Conservation (phyloP, 371 early-diverging fungal species). For the Apophysomyces variabilis region DNA sequence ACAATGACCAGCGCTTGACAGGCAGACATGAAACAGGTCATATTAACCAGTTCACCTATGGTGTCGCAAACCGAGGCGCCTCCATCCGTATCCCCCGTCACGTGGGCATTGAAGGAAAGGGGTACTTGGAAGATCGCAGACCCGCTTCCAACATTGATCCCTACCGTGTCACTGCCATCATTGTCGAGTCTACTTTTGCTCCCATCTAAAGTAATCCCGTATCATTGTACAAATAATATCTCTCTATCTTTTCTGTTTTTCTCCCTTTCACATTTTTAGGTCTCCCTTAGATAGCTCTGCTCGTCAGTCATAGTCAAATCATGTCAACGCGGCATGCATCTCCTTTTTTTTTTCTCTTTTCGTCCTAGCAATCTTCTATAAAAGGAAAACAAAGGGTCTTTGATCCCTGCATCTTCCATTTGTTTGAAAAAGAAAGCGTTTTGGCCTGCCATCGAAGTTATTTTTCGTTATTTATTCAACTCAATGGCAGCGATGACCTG, state of each 20-base stretch:
- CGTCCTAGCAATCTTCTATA: too few relatives aligned
- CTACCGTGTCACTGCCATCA: constrained; percentile 63
- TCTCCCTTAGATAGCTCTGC: not conserved
- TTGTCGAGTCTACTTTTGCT: constrained; percentile 55
- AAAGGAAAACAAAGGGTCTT: too few relatives aligned
- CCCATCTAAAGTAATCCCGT: constrained; percentile 5
- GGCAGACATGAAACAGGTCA: constrained; percentile 66
- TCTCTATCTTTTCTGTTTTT: not conserved
- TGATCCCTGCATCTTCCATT: too few relatives aligned
- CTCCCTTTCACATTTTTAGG: not conserved
- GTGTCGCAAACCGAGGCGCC: constrained; percentile 70
- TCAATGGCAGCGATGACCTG: not conserved
- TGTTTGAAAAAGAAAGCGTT: too few relatives aligned
- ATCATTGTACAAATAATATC: not conserved
- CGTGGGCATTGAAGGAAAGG: constrained; percentile 63
- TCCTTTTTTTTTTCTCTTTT: too few relatives aligned
- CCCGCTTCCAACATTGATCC: constrained; percentile 73
- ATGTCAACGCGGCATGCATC: not conserved
- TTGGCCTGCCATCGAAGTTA: too few relatives aligned
- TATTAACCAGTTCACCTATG: constrained; percentile 61
- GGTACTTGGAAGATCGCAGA: constrained; percentile 66
- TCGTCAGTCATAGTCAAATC: not conserved
- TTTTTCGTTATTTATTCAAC: too few relatives aligned
- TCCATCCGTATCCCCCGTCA: constrained; percentile 71
- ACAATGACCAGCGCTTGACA: constrained; percentile 66